phyloP scores from a whole-genome alignment of 495 filamentous ascomycete species.

The Aspergillus heteromorphus region DNA sequence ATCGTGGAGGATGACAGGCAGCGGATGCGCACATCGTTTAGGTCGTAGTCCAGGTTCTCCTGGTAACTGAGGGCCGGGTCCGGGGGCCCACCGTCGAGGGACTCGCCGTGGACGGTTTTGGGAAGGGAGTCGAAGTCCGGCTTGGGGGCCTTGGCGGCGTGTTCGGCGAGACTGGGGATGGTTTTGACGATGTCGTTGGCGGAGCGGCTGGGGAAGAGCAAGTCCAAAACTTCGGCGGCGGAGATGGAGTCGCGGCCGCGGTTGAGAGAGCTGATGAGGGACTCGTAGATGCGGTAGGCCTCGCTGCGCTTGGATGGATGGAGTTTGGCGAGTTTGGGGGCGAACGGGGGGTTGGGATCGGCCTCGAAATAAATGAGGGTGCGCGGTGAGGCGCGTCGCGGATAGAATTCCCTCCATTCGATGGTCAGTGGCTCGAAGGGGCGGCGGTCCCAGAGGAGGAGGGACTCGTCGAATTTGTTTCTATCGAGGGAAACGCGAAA shows the following conservation, averaged over 20 bases:
- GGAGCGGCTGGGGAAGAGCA: constrained; percentile 22
- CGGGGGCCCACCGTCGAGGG: not conserved
- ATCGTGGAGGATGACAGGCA: constrained; percentile 16
- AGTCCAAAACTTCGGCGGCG: constrained; percentile 20
- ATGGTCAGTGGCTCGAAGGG: constrained; percentile 51
- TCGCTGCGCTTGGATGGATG: constrained; percentile 2
- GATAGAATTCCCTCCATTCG: constrained; percentile 52
- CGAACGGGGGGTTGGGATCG: constrained; percentile 16
- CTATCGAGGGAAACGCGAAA: constrained; percentile 12
- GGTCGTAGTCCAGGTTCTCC: constrained; percentile 35
- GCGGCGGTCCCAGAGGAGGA: constrained; percentile 61
- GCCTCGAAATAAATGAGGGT: constrained; percentile 36
- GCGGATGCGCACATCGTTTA: constrained; percentile 24
- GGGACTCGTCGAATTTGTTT: constrained; percentile 32
- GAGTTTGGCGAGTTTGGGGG: constrained; percentile 15
- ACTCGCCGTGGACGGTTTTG: constrained; percentile 10
- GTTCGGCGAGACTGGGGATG: constrained; percentile 28
- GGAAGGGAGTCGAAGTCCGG: constrained; percentile 21
- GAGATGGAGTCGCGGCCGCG: constrained; percentile 15
- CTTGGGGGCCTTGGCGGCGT: constrained; percentile 27
- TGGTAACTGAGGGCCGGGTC: constrained; percentile 26
- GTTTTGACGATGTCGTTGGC: constrained; percentile 27
- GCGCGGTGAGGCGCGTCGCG: constrained; percentile 21
- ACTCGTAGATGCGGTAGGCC: constrained; percentile 20
- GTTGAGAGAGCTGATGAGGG: constrained; percentile 18